Base-by-base conservation (phyloP, 768 basidiomycete species). In the Sistotremastrum suecicum region DNA sequence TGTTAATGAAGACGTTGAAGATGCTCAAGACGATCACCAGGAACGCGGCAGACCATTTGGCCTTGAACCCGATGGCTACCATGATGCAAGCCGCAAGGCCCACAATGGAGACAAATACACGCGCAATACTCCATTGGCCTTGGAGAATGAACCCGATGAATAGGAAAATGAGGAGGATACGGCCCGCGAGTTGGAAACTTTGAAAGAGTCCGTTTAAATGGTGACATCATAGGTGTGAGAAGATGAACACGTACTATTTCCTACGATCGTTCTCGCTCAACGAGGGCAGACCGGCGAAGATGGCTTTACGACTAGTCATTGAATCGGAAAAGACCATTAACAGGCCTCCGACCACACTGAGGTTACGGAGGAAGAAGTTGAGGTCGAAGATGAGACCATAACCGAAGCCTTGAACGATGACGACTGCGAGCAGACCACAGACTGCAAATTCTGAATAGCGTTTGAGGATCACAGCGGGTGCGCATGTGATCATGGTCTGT, bases 351-450 rank as follows among this genome's bases (percentile, higher is more conserved):
- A 98, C 90, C 59, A 99, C 95, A 51, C 83, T 86, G 47, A 99
- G 74, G 66, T 98, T 99, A 62, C 95, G 91, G 39, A 98, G 83
- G 89, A 99, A 99, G 76, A 99, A 99, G 68, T 87, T 98, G 62
- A 98, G 74, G 72, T 98, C 95, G 64, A 99, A 99, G 58, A 99
- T 94, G 61, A 99, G 85, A 34, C 95, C 95, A 58, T 99, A 99
- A 54, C 95, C 95, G 54, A 99, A 85, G 39, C 94, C 94, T 66
- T 99, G 95, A 39, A 91, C 78, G 55, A 98, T 65, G 47, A 99
- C 92, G 42, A 98, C 95, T 42, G 69, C 71, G 45, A 98, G 73
- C 40, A 99, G 83, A 54, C 90, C 91, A 40, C 79, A 78, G 52
- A 94, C 86, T 9, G 92, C 83, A 59, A 77, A 81, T 68, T 94